A percentile compares a stretch with the other conserved stretches of the same genome.
Conservation (phyloP, 192 early-diverging fungal genomes). For the Geosiphon pyriformis region DNA sequence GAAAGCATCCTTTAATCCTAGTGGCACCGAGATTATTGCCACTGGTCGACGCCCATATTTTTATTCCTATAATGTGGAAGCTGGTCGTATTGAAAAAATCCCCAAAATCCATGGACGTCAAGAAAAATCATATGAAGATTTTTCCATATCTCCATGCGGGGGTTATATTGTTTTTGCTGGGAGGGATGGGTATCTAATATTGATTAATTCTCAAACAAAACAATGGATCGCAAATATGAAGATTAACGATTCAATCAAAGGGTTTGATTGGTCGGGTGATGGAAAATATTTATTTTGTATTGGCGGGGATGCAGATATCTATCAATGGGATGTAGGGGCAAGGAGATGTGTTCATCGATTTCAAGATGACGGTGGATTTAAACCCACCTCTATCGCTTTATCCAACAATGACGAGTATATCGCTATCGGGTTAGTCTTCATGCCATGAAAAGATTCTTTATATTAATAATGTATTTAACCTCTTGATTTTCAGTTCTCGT, state of each 20-base stretch:
- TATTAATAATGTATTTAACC: background rate
- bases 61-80: constrained; percentile 82
- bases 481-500: constrained; percentile 55
- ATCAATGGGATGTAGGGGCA: constrained; percentile 80
- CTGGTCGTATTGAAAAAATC: constrained; percentile 62
- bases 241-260: constrained; percentile 78
- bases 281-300: constrained; percentile 71
- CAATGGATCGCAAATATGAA: constrained; percentile 85
- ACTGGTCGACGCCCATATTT: constrained; percentile 76
- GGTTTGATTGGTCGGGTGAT: constrained; percentile 75
- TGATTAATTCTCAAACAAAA: constrained; percentile 73
- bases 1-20: constrained; percentile 66
- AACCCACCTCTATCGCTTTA: constrained; percentile 63
- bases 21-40: constrained; percentile 69
- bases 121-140: constrained; percentile 69
- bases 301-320: constrained; percentile 79
- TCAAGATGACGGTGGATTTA: constrained; percentile 77
- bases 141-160: constrained; percentile 63
- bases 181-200: constrained; percentile 72
- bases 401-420: constrained; percentile 71
- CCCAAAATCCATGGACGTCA: constrained; percentile 69
- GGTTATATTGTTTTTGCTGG: constrained; percentile 75
- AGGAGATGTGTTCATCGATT: constrained; percentile 75
- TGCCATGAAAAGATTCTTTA: background rate
- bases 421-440: constrained; percentile 71